phyloP scores from a whole-genome alignment of 2,329 filamentous ascomycete genomes.

The Arthroderma sp. region DNA sequence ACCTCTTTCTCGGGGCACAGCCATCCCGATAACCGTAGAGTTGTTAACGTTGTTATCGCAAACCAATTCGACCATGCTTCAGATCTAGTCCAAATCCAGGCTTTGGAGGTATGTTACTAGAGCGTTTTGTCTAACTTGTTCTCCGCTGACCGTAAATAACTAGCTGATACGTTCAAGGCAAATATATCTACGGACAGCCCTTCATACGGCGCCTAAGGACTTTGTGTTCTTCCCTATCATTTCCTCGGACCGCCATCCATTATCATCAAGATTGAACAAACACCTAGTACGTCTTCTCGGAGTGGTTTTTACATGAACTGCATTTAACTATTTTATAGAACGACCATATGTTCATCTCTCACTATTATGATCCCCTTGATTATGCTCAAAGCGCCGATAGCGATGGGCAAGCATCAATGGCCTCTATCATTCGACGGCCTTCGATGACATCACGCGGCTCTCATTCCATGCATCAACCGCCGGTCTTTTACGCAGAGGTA shows the following conservation, averaged over 20 bases:
- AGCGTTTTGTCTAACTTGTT: not conserved
- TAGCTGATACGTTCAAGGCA: conserved; percentile 67
- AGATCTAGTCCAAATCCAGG: conserved; percentile 72
- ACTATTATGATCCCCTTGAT: conserved; percentile 66
- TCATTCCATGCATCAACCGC: not conserved
- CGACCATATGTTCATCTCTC: conserved; percentile 76
- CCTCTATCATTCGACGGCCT: conserved; percentile 24
- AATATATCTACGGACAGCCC: conserved; percentile 60
- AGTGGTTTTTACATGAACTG: not conserved
- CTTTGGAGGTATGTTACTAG: conserved; percentile 37
- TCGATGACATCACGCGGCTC: conserved; percentile 1
- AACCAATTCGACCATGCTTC: conserved; percentile 63
- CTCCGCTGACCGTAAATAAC: conserved; percentile 9
- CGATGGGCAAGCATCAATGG: conserved; percentile 22
- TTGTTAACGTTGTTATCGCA: conserved; percentile 73
- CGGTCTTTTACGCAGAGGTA: conserved; percentile 4
- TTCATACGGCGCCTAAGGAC: conserved; percentile 59
- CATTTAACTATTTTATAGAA: conserved; percentile 33
- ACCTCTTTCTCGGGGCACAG: conserved; percentile 1
- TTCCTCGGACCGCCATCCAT: conserved; percentile 19
- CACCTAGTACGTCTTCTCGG: conserved; percentile 25
- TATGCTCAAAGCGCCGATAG: conserved; percentile 24
- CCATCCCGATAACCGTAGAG: conserved; percentile 38
- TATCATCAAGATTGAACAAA: conserved; percentile 22
- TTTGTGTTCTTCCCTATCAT: conserved; percentile 74